Evolutionary conservation across 331 rosid species (phyloP).

Genomic region (Rhamnella rubrinervis): DNA sequence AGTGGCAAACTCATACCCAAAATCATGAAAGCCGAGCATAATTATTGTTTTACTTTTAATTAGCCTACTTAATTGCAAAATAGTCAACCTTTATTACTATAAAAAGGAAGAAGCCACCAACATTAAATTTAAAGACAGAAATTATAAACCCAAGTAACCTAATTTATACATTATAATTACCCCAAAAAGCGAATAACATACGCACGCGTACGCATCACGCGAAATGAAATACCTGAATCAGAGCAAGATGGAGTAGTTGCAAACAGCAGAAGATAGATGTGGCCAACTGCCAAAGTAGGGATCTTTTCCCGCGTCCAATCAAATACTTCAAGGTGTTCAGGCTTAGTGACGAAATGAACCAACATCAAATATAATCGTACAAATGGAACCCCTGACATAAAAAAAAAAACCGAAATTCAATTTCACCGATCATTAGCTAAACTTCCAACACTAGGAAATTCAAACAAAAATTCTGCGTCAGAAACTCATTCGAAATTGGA

Average conservation of each 20-base stretch:
- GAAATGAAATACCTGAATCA: conserved; percentile 45
- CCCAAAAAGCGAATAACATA: conserved; percentile 5
- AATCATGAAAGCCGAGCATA: conserved; percentile 21
- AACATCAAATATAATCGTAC: conserved; percentile 30
- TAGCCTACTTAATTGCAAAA: conserved; percentile 3
- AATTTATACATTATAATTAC: conserved; percentile 10
- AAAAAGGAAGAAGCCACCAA: background rate
- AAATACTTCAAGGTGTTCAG: conserved; percentile 17
- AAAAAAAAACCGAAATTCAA: conserved; percentile 1
- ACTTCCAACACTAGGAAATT: background rate
- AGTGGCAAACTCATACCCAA: conserved; percentile 9
- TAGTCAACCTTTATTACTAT: conserved; percentile 6
- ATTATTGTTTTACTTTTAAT: background rate
- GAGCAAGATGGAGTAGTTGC: conserved; percentile 13
- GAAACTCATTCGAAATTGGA: background rate
- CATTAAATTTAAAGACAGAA: background rate
- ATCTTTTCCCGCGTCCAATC: conserved; percentile 22
- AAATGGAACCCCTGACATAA: conserved; percentile 32
- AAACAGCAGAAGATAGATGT: conserved; percentile 21
- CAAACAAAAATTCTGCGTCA: conserved; percentile 8
- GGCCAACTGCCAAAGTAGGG: conserved; percentile 27
- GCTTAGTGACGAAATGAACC: conserved; percentile 30
- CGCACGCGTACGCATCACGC: background rate
- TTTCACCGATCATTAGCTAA: background rate
- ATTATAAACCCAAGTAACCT: conserved; percentile 20